These are phyloP conservation scores for Antrodiella citrinella DNA, from an alignment of 768 basidiomycete species.

Conservation along the genomic window DNA sequence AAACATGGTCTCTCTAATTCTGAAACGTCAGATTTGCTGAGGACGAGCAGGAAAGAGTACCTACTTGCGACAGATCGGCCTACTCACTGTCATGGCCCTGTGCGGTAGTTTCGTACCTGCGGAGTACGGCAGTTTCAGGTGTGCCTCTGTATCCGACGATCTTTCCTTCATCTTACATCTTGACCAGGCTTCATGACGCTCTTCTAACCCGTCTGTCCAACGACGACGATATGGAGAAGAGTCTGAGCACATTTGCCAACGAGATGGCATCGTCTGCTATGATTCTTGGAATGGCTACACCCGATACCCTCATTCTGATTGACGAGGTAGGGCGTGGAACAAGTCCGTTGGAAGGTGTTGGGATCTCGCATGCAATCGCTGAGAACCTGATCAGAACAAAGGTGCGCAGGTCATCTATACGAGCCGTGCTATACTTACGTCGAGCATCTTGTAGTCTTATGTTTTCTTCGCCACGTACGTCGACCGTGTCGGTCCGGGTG, in stretches of 20 bases:
- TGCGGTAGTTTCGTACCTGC: constrained; percentile 90
- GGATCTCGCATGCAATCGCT: constrained; percentile 78
- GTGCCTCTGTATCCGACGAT: not conserved
- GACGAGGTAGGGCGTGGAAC: constrained; percentile 96
- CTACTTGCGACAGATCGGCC: constrained; percentile 79
- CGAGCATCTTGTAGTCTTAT: constrained; percentile 46
- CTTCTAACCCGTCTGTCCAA: constrained; percentile 86
- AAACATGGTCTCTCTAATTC: constrained; percentile 2
- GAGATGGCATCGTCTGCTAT: constrained; percentile 92
- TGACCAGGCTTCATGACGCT: constrained; percentile 79
- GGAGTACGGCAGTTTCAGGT: constrained; percentile 87
- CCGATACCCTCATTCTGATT: constrained; percentile 69
- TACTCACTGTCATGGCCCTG: constrained; percentile 82
- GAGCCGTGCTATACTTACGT: not conserved
- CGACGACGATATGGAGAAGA: constrained; percentile 87
- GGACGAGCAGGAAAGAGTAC: constrained; percentile 73
- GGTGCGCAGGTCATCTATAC: constrained; percentile 29
- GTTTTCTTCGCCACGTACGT: constrained; percentile 87
- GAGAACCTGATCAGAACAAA: constrained; percentile 68
- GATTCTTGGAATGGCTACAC: constrained; percentile 75
- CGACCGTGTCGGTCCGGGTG: not conserved
- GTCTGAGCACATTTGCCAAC: constrained; percentile 87
- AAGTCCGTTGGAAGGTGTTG: constrained; percentile 72
- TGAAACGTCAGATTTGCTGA: not conserved
- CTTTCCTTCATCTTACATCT: too few relatives aligned